Base-by-base conservation (phyloP, 768 basidiomycete genomes). In the Pisolithus tinctorius region DNA sequence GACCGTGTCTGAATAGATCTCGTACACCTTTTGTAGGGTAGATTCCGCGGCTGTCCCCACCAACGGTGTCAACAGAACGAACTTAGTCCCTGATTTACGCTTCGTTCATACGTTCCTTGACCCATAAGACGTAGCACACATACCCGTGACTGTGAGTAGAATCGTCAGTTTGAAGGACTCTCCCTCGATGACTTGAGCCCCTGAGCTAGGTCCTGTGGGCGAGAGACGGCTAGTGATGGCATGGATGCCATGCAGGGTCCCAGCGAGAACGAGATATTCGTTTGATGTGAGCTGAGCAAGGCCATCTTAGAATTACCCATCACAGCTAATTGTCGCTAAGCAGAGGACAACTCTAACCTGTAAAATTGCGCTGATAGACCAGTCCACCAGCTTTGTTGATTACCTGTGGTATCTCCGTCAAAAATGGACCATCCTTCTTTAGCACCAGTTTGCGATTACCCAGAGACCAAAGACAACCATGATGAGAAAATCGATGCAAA, bases 321-420 rank as follows among this genome's bases (percentile, higher is more conserved):
- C 25, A 47, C 56, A 47, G 37, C 30, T 47, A 7, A n/a, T 14
- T 20, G 10, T 38, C 31, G 30, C 38, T 40, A n/a, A 49, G n/a
- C n/a, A 39, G 38, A 17, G 13, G 4, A 45, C 7, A 27, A 47
- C 49, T 63, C 74, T 44, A 56, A 90, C 94, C 92, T 73, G 86
- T 83, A 65, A 94, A 95, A 64, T 85, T 91, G 52, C 89, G 81
- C 59, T 94, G 88, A 71, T 94, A 98, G 41, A 97, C 87, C 31
- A 98, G 79, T 6, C 96, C 96, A 26, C 96, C 96, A 13, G 96
- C 96, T 74, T 98, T 98, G 70, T 97, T 98, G 63, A 98, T 95
- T 51, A 97, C 82, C 89, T 93, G 66, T 52, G 66, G 17, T 42
- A 25, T 43, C 42, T 23, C 10, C n/a, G 14, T 13, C 8, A 47